A percentile compares a stretch with the other conserved stretches of the same genome.
Conservation (phyloP, 495 filamentous ascomycete species). For the Choiromyces venosus region DNA sequence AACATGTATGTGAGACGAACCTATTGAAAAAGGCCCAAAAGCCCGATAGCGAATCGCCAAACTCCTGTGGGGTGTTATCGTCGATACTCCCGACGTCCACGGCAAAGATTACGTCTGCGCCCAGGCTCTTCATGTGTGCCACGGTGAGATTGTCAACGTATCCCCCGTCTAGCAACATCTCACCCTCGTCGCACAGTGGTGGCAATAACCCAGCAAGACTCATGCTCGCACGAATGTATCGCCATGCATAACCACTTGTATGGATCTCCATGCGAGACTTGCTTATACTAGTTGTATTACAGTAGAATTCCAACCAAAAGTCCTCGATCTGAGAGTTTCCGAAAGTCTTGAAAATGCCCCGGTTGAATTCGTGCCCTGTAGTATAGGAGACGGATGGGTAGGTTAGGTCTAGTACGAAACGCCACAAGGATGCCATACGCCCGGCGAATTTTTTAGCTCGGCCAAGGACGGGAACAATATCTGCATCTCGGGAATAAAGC, state of each 20-base stretch:
- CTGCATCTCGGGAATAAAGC: constrained; percentile 90
- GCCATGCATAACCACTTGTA: constrained; percentile 91
- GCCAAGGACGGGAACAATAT: constrained; percentile 94
- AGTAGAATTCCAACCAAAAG: constrained; percentile 98
- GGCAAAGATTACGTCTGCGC: constrained; percentile 89
- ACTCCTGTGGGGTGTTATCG: constrained; percentile 81
- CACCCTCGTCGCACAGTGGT: constrained; percentile 91
- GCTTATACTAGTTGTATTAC: constrained; percentile 96
- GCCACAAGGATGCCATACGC: constrained; percentile 95
- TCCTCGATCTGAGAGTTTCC: constrained; percentile 95
- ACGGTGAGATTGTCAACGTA: constrained; percentile 98
- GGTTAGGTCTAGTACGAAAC: constrained; percentile 89
- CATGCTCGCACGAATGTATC: constrained; percentile 94
- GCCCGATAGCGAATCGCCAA: constrained; percentile 90
- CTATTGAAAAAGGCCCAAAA: constrained; percentile 89
- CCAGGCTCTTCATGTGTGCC: constrained; percentile 90
- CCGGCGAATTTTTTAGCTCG: constrained; percentile 95
- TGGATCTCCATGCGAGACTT: constrained; percentile 85
- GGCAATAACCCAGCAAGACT: constrained; percentile 86
- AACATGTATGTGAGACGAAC: constrained; percentile 1
- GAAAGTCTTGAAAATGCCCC: constrained; percentile 97
- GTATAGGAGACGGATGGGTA: constrained; percentile 92
- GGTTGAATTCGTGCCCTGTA: constrained; percentile 97
- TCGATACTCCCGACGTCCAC: constrained; percentile 89
- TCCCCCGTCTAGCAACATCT: constrained; percentile 91